phyloP scores from a whole-genome alignment of 495 filamentous ascomycete species.

The Tetracladium setigerum region DNA sequence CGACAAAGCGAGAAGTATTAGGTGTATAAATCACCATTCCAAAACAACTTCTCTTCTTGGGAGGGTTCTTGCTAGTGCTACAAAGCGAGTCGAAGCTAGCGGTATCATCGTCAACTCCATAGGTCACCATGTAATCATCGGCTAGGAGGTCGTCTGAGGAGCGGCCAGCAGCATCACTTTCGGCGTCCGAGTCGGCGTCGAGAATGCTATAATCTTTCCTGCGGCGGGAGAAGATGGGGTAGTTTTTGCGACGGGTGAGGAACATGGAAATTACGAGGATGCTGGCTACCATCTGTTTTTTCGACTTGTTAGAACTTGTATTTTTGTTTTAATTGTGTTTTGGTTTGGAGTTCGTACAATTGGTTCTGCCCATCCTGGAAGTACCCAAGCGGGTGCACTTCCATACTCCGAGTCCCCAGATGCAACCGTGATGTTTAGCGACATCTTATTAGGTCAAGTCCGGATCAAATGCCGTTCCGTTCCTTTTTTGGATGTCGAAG shows the following conservation, averaged over 20 bases:
- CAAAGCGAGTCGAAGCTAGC: slow-evolving; percentile 5
- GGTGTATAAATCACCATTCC: slow-evolving; percentile 42
- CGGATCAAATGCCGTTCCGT: too few relatives aligned
- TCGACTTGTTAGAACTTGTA: neutral
- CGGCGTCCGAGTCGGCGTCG: slow-evolving; percentile 22
- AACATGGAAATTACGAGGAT: slow-evolving; percentile 52
- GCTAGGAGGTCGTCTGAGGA: slow-evolving; percentile 33
- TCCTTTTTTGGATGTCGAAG: too few relatives aligned
- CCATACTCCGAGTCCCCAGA: slow-evolving; percentile 26
- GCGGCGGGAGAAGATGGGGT: slow-evolving; percentile 32
- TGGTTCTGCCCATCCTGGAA: slow-evolving; percentile 51
- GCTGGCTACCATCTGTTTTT: slow-evolving; percentile 43
- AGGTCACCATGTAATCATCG: slow-evolving; percentile 22
- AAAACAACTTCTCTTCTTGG: slow-evolving; percentile 39
- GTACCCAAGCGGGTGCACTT: slow-evolving; percentile 37
- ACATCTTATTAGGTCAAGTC: neutral
- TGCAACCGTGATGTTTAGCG: slow-evolving; percentile 15
- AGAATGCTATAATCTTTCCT: slow-evolving; percentile 28
- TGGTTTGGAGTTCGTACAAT: slow-evolving; percentile 33
- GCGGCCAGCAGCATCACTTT: slow-evolving; percentile 16
- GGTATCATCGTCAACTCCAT: slow-evolving; percentile 7
- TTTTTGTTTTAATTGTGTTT: neutral
- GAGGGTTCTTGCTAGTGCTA: slow-evolving; percentile 29
- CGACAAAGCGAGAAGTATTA: slow-evolving; percentile 49
- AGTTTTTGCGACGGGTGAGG: slow-evolving; percentile 44